These are phyloP conservation scores for Papiliotrema terrestris DNA, from an alignment of 1,284 basidiomycete genomes.

Conservation along the genomic window DNA sequence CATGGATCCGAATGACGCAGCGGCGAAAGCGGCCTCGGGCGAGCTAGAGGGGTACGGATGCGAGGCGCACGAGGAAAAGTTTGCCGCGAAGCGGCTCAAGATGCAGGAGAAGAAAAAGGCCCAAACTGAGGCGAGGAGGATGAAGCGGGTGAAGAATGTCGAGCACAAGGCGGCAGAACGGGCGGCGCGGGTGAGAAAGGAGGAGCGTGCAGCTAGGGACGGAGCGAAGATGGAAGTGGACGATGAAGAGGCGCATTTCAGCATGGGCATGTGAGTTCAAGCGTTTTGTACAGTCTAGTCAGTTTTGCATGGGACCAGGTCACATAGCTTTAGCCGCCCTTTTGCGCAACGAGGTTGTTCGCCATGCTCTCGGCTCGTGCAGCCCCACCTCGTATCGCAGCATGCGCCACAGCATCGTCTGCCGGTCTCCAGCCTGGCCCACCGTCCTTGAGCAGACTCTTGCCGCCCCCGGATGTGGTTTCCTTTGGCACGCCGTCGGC, in stretches of 20 bases:
- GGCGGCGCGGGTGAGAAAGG: no score
- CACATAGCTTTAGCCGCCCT: background rate
- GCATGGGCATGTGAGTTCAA: background rate
- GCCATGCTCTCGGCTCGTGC: conserved; percentile 4
- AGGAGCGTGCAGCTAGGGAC: background rate
- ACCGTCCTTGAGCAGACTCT: background rate
- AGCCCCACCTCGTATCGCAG: conserved; percentile 10
- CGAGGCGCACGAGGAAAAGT: conserved; percentile 50
- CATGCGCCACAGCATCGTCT: conserved; percentile 19
- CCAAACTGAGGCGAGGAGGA: conserved; percentile 16
- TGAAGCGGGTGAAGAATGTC: conserved; percentile 9
- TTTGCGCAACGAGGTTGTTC: conserved; percentile 4
- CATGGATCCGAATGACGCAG: conserved; percentile 35
- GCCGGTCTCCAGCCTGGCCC: conserved; percentile 26
- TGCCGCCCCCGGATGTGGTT: background rate
- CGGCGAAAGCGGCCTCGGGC: conserved; percentile 19
- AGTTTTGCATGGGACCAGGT: no score
- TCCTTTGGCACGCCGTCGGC: conserved; percentile 4
- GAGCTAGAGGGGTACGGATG: conserved; percentile 45
- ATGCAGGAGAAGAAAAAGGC: conserved; percentile 33
- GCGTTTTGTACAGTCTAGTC: background rate
- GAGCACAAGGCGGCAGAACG: conserved; percentile 2
- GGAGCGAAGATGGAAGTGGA: background rate
- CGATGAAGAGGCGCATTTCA: background rate
- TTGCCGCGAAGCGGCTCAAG: conserved; percentile 35